phyloP scores from a whole-genome alignment of 2,329 filamentous ascomycete species.

The Grosmannia clavigera region DNA sequence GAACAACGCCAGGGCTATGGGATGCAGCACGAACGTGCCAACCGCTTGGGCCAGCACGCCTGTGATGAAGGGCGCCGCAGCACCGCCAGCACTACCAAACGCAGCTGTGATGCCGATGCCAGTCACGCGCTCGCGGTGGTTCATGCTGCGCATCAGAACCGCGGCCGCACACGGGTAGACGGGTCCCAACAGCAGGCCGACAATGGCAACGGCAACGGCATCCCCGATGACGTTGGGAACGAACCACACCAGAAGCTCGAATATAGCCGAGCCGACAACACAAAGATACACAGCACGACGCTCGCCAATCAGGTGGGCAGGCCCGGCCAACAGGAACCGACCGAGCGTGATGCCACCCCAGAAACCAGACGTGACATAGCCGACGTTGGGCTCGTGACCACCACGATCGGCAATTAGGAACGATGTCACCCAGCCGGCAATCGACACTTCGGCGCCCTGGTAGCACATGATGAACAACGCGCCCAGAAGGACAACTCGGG shows the following conservation, averaged over 20 bases:
- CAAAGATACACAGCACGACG: slow-evolving; percentile 54
- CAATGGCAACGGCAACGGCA: slow-evolving; percentile 52
- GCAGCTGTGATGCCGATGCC: slow-evolving; percentile 56
- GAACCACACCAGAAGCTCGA: slow-evolving; percentile 68
- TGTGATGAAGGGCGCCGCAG: slow-evolving; percentile 53
- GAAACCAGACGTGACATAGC: slow-evolving; percentile 66
- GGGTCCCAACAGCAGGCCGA: slow-evolving; percentile 66
- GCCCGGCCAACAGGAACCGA: slow-evolving; percentile 56
- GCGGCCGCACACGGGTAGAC: slow-evolving; percentile 64
- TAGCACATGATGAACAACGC: slow-evolving; percentile 78
- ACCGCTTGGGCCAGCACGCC: slow-evolving; percentile 49
- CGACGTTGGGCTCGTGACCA: slow-evolving; percentile 57
- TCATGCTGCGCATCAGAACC: slow-evolving; percentile 49
- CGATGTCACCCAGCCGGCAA: slow-evolving; percentile 78
- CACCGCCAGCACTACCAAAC: slow-evolving; percentile 57
- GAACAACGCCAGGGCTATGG: slow-evolving; percentile 56
- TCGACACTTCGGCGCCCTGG: slow-evolving; percentile 72
- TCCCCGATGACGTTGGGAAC: slow-evolving; percentile 64
- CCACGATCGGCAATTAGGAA: slow-evolving; percentile 64
- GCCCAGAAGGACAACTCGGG: slow-evolving; percentile 56
- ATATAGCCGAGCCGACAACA: slow-evolving; percentile 46
- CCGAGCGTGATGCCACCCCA: slow-evolving; percentile 66
- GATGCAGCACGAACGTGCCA: slow-evolving; percentile 52
- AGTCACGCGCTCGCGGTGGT: slow-evolving; percentile 45
- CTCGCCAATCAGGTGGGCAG: slow-evolving; percentile 58